These are phyloP conservation scores for Claviceps capensis DNA, from an alignment of 2,329 filamentous ascomycete genomes.

Conservation along the genomic window DNA sequence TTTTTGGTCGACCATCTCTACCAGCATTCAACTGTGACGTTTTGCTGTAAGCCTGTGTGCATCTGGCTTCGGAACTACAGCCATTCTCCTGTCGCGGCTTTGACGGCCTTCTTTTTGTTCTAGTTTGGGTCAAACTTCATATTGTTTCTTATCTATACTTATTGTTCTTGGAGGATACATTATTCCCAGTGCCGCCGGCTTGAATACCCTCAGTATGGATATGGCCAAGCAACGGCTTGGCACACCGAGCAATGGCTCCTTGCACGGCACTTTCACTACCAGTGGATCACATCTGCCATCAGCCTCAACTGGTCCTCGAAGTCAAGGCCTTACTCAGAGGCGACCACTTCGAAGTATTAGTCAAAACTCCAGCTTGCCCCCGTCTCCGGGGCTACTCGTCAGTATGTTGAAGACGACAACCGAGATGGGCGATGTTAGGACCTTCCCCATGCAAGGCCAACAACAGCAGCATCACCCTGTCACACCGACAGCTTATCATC, in stretches of 20 bases:
- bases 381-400: slow-evolving; percentile 40
- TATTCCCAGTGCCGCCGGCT: neutral
- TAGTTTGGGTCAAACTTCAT: slow-evolving; percentile 3
- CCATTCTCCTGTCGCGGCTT: slow-evolving; percentile 4
- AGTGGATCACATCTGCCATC: slow-evolving; percentile 11
- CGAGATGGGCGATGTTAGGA: slow-evolving; percentile 50
- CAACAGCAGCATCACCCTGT: slow-evolving; percentile 8
- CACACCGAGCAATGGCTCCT: slow-evolving; percentile 27
- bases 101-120: slow-evolving; percentile 6
- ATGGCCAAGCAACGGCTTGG: slow-evolving; percentile 15
- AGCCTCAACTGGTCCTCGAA: slow-evolving; percentile 8
- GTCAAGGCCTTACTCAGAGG: slow-evolving; percentile 14
- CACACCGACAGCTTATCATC: slow-evolving; percentile 16
- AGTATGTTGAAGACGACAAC: slow-evolving; percentile 54
- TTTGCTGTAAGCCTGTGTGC: slow-evolving; percentile 2
- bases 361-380: slow-evolving; percentile 28
- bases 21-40: slow-evolving; percentile 4
- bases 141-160: slow-evolving; percentile 5
- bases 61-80: slow-evolving; percentile 3
- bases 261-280: slow-evolving; percentile 19
- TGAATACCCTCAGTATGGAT: slow-evolving; percentile 15
- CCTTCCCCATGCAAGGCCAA: slow-evolving; percentile 37
- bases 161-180: slow-evolving; percentile 1
- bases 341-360: slow-evolving; percentile 30
- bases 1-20: slow-evolving; percentile 8